Base-by-base conservation (phyloP, 768 basidiomycete genomes). In the Naganishia vaughanmartiniae region DNA sequence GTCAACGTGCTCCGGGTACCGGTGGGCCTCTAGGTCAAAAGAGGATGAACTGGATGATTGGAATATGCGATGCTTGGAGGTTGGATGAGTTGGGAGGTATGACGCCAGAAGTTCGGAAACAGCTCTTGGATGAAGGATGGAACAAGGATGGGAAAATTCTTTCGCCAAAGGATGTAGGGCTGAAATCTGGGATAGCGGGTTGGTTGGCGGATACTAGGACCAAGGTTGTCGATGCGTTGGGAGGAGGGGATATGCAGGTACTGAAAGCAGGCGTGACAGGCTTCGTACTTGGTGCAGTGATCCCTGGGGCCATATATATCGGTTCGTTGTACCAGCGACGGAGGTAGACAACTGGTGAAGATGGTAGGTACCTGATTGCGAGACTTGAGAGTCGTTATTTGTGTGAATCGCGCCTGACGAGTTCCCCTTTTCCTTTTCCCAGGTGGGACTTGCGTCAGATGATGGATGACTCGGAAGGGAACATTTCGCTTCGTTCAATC, bases 11-110 rank as follows among this genome's bases (percentile, higher is more conserved):
- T 15, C 90, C 90, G 0, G 93, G 91, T 0, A 87, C 91, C 4
- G 92, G 91, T 9, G 92, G 92, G 2, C 83, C 85, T 60, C 75
- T 90, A 63, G 88, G 92, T 51, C 87, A 87, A 79, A 86, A 85
- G 76, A 84, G 93, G 77, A 96, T 97, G 93, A 85, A 85, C 73
- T 94, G 92, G 92, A 94, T 96, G 90, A 86, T 89, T 24, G 85
- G 85, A 72, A 83, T 96, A 26, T 97, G 92, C 81, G 91, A 91
- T 71, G 80, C 83, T 34, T 98, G 94, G 94, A 83, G 85, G 36
- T 83, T 97, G 83, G 90, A 89, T 54, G 89, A 94, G 67, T 86
- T 99, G 70, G 87, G 86, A 2, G 72, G 80, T 67, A 83, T 94
- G 75, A 87, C 92, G 79, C 87, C 90, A 36, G 83, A 76, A 19